Base-by-base conservation (phyloP, 176 grass and related monocot species). In the Triticum dicoccoides region DNA sequence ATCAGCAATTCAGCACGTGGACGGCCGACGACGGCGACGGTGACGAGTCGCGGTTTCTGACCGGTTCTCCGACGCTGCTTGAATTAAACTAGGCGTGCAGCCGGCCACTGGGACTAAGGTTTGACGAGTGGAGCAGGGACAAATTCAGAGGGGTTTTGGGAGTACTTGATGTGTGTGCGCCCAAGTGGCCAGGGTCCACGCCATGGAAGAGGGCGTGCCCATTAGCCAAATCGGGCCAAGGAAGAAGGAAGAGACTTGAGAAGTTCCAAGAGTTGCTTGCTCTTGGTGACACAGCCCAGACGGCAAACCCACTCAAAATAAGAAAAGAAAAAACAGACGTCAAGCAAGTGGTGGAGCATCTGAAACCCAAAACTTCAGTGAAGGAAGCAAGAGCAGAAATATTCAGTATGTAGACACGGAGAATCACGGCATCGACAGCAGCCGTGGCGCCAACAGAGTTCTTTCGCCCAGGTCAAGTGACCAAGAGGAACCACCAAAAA, bases 261-360 rank as follows among this genome's bases (percentile, higher is more conserved):
- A 30, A 30, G 29, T 30, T 30, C 29, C 29, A 27, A 27, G 27
- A 27, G 27, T 27, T 27, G 27, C 27, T 27, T 27, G 27, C 23
- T 84, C 41, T 56, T 42, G 66, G 68, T 9, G 30, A 75, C 41
- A 66, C 44, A 69, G 77, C 87, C 87, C 88, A 81, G 33, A 85
- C 44, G 61, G 38, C 64, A 65, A 65, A 5, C 35, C 45, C 45
- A 47, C 45, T 47, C 0, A 49, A 49, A 49, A 49, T 47, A 49
- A 49, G 45, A 14, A 49, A 0, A 14, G 5, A 5, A 47, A 13
- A 49, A 14, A 49, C 12, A 1, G 45, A 49, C 45, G 45, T 1
- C 45, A 49, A 49, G 42, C 10, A 11, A 45, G 42, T 0, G 42
- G 41, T 45, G 42, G 42, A 45, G 3, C 42, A 37, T 38, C 33